Evolutionary conservation across 2,329 filamentous ascomycete species (phyloP), one percentile per base, ranked within the genome.

Genomic region (Trichoderma breve): DNA sequence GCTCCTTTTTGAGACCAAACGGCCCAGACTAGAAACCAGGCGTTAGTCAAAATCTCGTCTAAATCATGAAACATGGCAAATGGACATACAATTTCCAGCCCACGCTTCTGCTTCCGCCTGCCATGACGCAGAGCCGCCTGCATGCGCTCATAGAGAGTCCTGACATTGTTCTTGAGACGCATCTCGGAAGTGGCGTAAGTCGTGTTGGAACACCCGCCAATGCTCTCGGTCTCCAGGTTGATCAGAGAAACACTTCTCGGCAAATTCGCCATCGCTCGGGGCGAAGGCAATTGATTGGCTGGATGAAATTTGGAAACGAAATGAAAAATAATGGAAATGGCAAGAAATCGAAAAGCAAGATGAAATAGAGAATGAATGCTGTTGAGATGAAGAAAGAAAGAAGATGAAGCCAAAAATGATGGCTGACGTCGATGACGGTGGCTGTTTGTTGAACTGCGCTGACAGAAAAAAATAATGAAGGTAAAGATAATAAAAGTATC

Each of bases 1-100:
- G 80, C 76, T 88, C 86, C 72, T 84, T 85, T 77, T 86, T 86
- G 76, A 90, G 86, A 78, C 89, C 83, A 79, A 88, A 90, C 0
- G 88, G 88, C 11, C 84, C 84, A 64, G 87, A 89, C 88, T 90
- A 73, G n/a, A 55, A n/a, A 63, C 28, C 1, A 7, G 58, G 61
- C 11, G 74, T 80, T 74, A 79, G 80, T 72, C 62, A 64, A 55
- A 60, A n/a, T 24, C 30, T 66, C 8, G 12, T 12, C 15, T 34
- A 47, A 8, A 6, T 6, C 1, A 26, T 53, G 15, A 28, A 36
- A 53, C 39, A 36, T 21, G 32, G 26, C 26, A 61, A 14, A 62
- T 70, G 39, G 21, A 62, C 85, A 73, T 77, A 87, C 86, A 78
- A 88, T 88, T 67, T 85, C 81, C 15, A 85, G 72, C n/a, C 76